Evolutionary conservation across 1,139 yeast species (phyloP).

Genomic region (Suhomyces guaymorum): DNA sequence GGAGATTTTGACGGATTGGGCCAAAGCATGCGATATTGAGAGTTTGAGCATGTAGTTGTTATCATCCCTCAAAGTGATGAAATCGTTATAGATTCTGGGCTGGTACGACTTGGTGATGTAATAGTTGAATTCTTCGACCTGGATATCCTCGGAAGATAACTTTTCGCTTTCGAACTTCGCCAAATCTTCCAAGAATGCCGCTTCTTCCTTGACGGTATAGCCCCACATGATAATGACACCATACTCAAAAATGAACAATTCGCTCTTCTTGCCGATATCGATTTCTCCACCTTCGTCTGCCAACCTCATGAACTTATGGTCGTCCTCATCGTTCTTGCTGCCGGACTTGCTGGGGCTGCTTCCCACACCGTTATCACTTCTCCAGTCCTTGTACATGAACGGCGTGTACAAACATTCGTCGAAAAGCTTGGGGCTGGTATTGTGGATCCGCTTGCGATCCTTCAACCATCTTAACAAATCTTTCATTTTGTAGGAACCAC

Average conservation of each 20-base stretch:
- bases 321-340: slow-evolving; percentile 19
- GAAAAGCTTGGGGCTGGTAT: slow-evolving; percentile 81
- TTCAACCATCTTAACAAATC: slow-evolving; percentile 84
- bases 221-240: slow-evolving; percentile 98
- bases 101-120: slow-evolving; percentile 91
- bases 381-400: slow-evolving; percentile 79
- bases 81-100: slow-evolving; percentile 93
- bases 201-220: slow-evolving; percentile 79
- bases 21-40: slow-evolving; percentile 87
- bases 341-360: slow-evolving; percentile 20
- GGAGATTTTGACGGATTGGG: slow-evolving; percentile 92
- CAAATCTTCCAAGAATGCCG: slow-evolving; percentile 75
- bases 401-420: slow-evolving; percentile 95
- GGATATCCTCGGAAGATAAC: slow-evolving; percentile 85
- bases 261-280: slow-evolving; percentile 76
- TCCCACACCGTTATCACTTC: slow-evolving; percentile 36
- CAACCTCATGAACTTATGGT: slow-evolving; percentile 58
- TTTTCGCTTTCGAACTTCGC: slow-evolving; percentile 91
- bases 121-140: slow-evolving; percentile 90
- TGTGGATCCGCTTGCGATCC: slow-evolving; percentile 71
- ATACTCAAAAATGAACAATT: slow-evolving; percentile 85
- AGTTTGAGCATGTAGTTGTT: slow-evolving; percentile 86
- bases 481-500: slow-evolving; percentile 87
- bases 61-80: slow-evolving; percentile 88
- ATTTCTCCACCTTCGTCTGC: slow-evolving; percentile 97